Base-by-base conservation (phyloP, 192 early-diverging fungal species). In the Rhizoclosmatium sp. region DNA sequence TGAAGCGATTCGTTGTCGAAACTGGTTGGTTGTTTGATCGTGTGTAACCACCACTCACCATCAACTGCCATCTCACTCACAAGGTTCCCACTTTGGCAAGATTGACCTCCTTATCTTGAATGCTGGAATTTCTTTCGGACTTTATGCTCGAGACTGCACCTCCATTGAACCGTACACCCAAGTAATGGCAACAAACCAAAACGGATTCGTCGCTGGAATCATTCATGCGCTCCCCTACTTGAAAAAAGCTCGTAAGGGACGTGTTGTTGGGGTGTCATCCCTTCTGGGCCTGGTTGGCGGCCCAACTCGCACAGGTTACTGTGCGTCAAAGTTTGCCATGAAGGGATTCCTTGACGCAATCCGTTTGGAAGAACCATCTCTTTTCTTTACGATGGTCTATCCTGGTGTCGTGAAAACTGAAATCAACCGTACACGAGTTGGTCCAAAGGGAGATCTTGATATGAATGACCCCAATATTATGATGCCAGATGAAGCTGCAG, bases 281-380 rank as follows among this genome's bases (percentile, higher is more conserved):
- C 87, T 92, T 76, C 90, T 93, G 0, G 92, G 93, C 9, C 83
- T 92, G 54, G 69, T 91, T 2, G 91, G 91, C 1, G 91, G 91
- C 49, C 94, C 94, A 3, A 93, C 93, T 4, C 44, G 76, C n/a
- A 83, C 65, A 23, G 64, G 71, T 1, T 96, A 96, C 72, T 88
- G 87, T 64, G 93, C 92, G 3, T 89, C 89, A 68, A 96, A 96
- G 56, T 92, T 93, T 69, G 95, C 95, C 0, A 84, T 94, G 5
- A 89, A 92, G 21, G 95, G 93, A 0, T 96, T 93, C 81, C 94
- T 95, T 83, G 87, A 91, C 65, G 84, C 94, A 3, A 67, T 96
- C 45, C 88, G 94, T 1, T 92, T 94, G 76, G 95, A 96, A 75
- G 82, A 94, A 4, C 83, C 82, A 0, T 54, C 70, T 5, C 82